Percentiles rank a stretch among this genome's conserved stretches.
Conservation (phyloP, 257 asterid genomes). For the Solanum microdontum region DNA sequence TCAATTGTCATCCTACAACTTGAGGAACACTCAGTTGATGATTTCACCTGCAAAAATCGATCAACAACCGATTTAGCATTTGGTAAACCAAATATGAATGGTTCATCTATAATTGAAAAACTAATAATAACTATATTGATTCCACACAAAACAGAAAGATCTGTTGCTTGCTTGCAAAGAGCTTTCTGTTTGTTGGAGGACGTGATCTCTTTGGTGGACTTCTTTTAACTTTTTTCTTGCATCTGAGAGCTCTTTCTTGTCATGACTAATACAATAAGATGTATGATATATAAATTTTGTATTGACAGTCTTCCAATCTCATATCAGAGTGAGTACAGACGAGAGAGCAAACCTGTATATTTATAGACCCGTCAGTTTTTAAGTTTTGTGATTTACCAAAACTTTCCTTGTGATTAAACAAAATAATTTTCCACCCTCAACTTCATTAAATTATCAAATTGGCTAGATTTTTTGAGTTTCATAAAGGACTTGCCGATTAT, state of each 20-base stretch:
- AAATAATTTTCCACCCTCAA: neutral
- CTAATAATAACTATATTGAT: neutral
- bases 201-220: neutral
- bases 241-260: neutral
- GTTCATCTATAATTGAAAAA: neutral
- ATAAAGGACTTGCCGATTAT: neutral
- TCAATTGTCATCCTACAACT: neutral
- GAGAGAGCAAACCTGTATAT: neutral
- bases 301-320: neutral
- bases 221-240: neutral
- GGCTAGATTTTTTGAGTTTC: neutral
- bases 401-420: neutral
- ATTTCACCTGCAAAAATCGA: neutral
- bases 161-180: neutral
- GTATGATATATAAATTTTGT: neutral
- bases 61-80: neutral
- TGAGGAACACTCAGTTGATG: neutral
- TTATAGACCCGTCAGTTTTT: neutral
- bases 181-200: neutral
- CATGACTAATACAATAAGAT: neutral
- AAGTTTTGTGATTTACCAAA: neutral
- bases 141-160: neutral
- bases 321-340: neutral
- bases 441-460: neutral
- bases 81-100: neutral